Conservation (phyloP, 2,329 filamentous ascomycete species). For the Penicillium hordei region DNA sequence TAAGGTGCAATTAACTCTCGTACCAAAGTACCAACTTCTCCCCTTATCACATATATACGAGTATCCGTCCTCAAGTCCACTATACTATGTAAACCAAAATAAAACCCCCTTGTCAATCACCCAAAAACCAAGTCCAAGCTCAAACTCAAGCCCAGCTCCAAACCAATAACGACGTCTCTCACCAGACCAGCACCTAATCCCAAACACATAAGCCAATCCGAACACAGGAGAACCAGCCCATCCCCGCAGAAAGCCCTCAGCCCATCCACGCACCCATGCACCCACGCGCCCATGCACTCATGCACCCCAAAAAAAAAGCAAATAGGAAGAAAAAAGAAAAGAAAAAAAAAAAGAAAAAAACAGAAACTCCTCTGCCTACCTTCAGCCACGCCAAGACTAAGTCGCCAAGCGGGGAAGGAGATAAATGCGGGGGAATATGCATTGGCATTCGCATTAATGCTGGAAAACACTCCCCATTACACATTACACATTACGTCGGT, state of each 20-base stretch:
- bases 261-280: not conserved
- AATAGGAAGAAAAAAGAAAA: not conserved
- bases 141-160: not conserved
- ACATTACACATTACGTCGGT: not conserved
- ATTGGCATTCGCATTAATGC: not conserved
- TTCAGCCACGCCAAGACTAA: not conserved
- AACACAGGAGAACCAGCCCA: not conserved
- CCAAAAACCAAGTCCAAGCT: not conserved
- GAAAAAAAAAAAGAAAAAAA: not conserved
- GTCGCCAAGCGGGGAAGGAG: not conserved
- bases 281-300: too few species aligned
- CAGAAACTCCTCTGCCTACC: not conserved
- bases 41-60: not conserved
- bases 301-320: not conserved
- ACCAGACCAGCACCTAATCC: not conserved
- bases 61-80: not conserved
- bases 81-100: not conserved
- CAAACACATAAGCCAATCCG: not conserved
- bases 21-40: not conserved
- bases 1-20: not conserved
- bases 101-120: not conserved
- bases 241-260: not conserved
- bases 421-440: conserved; percentile 4
- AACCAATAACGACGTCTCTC: not conserved
- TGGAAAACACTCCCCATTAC: not conserved